Percentiles rank a stretch among this genome's conserved stretches.
Evolutionary conservation across 345 rosid species (phyloP).

Genomic region (Populus deltoides): DNA sequence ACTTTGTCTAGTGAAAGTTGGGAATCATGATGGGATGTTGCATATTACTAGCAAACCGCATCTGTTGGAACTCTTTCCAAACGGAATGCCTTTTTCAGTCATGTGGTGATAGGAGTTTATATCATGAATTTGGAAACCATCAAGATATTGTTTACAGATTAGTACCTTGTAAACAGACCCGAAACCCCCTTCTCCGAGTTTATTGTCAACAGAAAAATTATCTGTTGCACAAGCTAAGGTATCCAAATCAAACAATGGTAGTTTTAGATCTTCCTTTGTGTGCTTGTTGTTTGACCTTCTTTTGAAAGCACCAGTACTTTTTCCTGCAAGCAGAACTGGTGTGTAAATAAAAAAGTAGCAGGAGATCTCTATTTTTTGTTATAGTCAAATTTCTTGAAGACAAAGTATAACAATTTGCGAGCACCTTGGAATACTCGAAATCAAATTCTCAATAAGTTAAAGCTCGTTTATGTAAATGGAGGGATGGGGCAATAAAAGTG

Average conservation of each 20-base stretch:
- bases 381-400: neutral
- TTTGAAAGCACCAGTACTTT: neutral
- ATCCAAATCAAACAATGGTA: neutral
- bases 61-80: neutral
- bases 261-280: neutral
- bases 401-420: no score
- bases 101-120: neutral
- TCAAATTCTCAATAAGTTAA: no score
- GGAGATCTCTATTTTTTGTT: neutral
- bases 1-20: neutral
- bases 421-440: no score
- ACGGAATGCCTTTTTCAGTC: neutral
- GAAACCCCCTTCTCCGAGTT: conserved; percentile 2
- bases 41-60: neutral
- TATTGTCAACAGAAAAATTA: neutral
- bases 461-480: no score
- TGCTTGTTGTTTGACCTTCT: neutral
- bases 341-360: neutral
- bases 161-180: neutral
- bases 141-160: neutral
- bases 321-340: neutral
- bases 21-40: neutral
- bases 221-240: neutral
- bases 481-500: neutral
- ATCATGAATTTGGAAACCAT: neutral